phyloP scores from a whole-genome alignment of 2,329 filamentous ascomycete species.

The Cladorrhinum sp. region DNA sequence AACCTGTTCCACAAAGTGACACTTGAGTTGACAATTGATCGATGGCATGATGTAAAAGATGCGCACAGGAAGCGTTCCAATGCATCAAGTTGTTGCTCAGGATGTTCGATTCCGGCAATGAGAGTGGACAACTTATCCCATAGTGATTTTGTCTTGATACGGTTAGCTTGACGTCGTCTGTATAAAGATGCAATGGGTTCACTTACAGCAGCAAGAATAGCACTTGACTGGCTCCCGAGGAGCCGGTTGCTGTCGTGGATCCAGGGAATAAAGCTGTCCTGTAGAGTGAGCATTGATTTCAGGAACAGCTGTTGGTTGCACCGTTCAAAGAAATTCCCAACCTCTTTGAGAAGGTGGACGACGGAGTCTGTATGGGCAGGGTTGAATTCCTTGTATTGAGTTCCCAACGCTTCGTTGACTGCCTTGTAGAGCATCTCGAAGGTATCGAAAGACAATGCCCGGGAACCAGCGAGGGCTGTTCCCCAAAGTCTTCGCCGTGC shows the following conservation, averaged over 20 bases:
- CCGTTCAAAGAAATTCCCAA: conserved; percentile 51
- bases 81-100: conserved; percentile 46
- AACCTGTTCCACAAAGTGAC: conserved; percentile 65
- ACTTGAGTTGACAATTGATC: conserved; percentile 49
- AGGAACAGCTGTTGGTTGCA: conserved; percentile 50
- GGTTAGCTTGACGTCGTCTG: neutral
- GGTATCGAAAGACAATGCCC: conserved; percentile 52
- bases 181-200: conserved; percentile 8
- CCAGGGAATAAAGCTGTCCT: conserved; percentile 62
- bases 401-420: conserved; percentile 49
- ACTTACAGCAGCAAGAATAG: conserved; percentile 46
- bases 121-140: conserved; percentile 50
- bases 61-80: conserved; percentile 56
- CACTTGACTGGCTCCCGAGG: conserved; percentile 39
- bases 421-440: conserved; percentile 66
- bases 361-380: conserved; percentile 34
- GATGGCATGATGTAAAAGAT: conserved; percentile 58
- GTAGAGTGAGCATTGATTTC: conserved; percentile 56
- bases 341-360: conserved; percentile 49
- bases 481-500: conserved; percentile 67
- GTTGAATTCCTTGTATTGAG: conserved; percentile 46
- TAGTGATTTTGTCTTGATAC: conserved; percentile 42
- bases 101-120: conserved; percentile 35
- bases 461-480: conserved; percentile 40
- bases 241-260: conserved; percentile 55